These are phyloP conservation scores for Lipomyces spencermartinsiae DNA, from an alignment of 805 yeast genomes.

Conservation along the genomic window DNA sequence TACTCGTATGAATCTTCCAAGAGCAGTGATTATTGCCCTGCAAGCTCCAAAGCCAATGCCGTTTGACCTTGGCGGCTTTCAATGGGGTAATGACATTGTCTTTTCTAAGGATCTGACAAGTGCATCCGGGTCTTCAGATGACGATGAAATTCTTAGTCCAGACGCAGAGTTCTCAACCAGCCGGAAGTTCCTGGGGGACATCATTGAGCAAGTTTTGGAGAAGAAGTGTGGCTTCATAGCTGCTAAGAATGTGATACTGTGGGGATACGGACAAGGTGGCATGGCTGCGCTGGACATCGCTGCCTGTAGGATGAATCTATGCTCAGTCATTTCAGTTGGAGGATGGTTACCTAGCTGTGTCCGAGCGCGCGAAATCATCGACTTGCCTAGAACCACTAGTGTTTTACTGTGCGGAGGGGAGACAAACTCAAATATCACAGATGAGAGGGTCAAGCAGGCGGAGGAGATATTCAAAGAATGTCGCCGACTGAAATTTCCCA, in stretches of 20 bases:
- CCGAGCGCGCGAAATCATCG: conserved; percentile 30
- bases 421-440: conserved; percentile 22
- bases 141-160: conserved; percentile 33
- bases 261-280: conserved; percentile 39
- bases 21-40: conserved; percentile 30
- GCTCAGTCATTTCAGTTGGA: conserved; percentile 36
- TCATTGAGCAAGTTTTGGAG: conserved; percentile 23
- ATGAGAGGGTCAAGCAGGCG: conserved; percentile 21
- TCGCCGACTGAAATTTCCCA: conserved; percentile 25
- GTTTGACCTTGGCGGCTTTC: conserved; percentile 37
- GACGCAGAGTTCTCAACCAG: conserved; percentile 32
- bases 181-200: conserved; percentile 9
- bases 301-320: conserved; percentile 19
- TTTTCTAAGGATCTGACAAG: conserved; percentile 25
- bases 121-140: conserved; percentile 14
- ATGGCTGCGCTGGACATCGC: conserved; percentile 38
- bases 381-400: conserved; percentile 28
- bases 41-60: conserved; percentile 39
- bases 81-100: conserved; percentile 39
- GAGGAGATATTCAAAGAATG: conserved; percentile 31
- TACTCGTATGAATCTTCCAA: conserved; percentile 23
- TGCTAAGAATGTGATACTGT: conserved; percentile 28
- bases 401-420: conserved; percentile 37
- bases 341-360: conserved; percentile 35
- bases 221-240: conserved; percentile 32